Conservation (phyloP, 1,284 basidiomycete genomes). For the Fomitiporia mediterranea region DNA sequence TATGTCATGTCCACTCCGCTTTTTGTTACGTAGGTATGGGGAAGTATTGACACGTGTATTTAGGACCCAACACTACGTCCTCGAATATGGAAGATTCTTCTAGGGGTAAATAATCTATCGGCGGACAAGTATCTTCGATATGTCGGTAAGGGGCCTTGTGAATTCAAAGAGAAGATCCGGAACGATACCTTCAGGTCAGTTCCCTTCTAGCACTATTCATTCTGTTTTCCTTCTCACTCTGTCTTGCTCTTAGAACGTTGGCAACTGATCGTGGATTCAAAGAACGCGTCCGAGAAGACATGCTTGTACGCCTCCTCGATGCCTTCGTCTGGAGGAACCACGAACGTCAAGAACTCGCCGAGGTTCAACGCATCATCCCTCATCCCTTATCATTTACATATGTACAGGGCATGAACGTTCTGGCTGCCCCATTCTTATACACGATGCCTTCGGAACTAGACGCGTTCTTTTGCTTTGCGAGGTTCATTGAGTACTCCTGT, state of each 20-base stretch:
- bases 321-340: constrained; percentile 96
- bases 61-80: constrained; percentile 75
- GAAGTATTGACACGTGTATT: background rate
- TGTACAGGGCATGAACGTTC: constrained; percentile 98
- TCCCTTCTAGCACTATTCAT: background rate
- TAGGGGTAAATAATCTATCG: constrained; percentile 74
- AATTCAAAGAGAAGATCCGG: constrained; percentile 85
- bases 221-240: background rate
- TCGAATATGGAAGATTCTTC: constrained; percentile 88
- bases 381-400: constrained; percentile 84
- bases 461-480: constrained; percentile 92
- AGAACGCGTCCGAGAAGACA: constrained; percentile 90
- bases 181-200: constrained; percentile 73
- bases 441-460: constrained; percentile 94
- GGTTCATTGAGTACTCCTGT: constrained; percentile 91
- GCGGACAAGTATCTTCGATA: constrained; percentile 77
- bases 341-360: constrained; percentile 55
- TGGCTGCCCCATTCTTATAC: constrained; percentile 95
- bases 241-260: constrained; percentile 65
- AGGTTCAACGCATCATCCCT: constrained; percentile 23
- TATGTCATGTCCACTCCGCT: constrained; percentile 29
- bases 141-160: constrained; percentile 79
- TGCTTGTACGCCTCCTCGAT: constrained; percentile 92
- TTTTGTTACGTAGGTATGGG: background rate
- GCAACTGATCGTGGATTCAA: constrained; percentile 95